Percentiles rank a stretch among this genome's conserved stretches.
phyloP scores from a whole-genome alignment of 2,329 filamentous ascomycete species.

The Trichoderma koningii region DNA sequence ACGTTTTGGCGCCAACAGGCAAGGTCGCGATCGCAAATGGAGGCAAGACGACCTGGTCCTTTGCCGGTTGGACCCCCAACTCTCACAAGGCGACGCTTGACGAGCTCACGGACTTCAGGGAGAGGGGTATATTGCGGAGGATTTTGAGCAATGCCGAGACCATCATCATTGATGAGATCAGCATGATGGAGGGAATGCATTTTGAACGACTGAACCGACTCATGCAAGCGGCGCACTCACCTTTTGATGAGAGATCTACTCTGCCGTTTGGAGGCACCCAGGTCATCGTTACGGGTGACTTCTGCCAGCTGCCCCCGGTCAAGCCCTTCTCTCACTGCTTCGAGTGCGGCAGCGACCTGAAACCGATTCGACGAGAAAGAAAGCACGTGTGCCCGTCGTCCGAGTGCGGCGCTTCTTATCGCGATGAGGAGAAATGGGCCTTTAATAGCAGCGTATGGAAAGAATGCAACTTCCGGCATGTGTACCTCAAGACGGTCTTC shows the following conservation, averaged over 20 bases:
- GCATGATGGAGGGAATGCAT: conserved; percentile 60
- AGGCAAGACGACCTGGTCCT: conserved; percentile 59
- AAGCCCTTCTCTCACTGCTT: conserved; percentile 49
- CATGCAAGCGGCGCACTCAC: conserved; percentile 38
- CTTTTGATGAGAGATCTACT: not conserved
- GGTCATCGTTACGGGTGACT: conserved; percentile 47
- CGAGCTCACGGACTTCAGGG: not conserved
- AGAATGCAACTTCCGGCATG: conserved; percentile 54
- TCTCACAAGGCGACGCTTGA: conserved; percentile 14
- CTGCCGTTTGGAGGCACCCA: conserved; percentile 35
- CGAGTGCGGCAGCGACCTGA: conserved; percentile 28
- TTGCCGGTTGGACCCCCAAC: conserved; percentile 55
- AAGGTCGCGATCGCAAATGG: conserved; percentile 58
- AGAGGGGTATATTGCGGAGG: too few relatives aligned
- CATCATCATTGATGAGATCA: conserved; percentile 66
- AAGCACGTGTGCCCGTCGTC: conserved; percentile 27
- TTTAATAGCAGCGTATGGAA: conserved; percentile 59
- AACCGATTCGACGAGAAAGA: not conserved
- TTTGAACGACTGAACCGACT: conserved; percentile 32
- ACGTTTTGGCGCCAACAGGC: conserved; percentile 61
- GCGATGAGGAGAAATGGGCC: conserved; percentile 60
- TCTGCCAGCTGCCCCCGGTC: conserved; percentile 62
- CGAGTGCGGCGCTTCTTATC: not conserved
- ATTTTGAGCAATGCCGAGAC: conserved; percentile 47
- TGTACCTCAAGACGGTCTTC: conserved; percentile 58